Conservation (phyloP, 140 eudicot species). For the Bidens hawaiensis region DNA sequence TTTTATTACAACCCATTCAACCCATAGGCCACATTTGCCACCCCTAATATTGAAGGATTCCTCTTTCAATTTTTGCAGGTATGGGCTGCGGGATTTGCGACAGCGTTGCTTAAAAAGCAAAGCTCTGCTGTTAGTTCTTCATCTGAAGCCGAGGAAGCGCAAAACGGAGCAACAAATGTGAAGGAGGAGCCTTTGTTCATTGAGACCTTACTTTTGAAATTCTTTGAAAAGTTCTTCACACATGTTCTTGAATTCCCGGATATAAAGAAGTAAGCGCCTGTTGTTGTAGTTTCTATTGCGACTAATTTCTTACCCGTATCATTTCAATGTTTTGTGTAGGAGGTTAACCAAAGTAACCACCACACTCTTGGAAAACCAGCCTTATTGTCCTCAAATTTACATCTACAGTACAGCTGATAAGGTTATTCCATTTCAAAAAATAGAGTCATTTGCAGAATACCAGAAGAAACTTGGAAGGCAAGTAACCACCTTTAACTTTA, state of each 20-base stretch:
- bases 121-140: constrained; percentile 57
- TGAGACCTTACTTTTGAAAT: constrained; percentile 45
- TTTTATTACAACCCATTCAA: no score
- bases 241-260: constrained; percentile 57
- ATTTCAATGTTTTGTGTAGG: constrained; percentile 34
- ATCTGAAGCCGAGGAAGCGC: constrained; percentile 29
- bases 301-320: background rate
- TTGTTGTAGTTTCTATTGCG: background rate
- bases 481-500: constrained; percentile 55
- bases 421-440: constrained; percentile 58
- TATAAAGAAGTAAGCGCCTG: constrained; percentile 53
- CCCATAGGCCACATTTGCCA: no score
- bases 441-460: constrained; percentile 53
- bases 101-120: constrained; percentile 77
- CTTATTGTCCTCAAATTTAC: constrained; percentile 75
- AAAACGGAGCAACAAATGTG: constrained; percentile 12
- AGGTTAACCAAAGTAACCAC: constrained; percentile 48
- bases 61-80: constrained; percentile 37
- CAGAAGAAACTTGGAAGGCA: constrained; percentile 56
- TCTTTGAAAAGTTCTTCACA: constrained; percentile 68
- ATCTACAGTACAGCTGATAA: constrained; percentile 81
- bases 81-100: constrained; percentile 90
- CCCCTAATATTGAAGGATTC: background rate
- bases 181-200: constrained; percentile 42
- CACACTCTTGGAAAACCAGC: constrained; percentile 49